phyloP scores from a whole-genome alignment of 2,329 filamentous ascomycete genomes.

The Penicillium sp. region DNA sequence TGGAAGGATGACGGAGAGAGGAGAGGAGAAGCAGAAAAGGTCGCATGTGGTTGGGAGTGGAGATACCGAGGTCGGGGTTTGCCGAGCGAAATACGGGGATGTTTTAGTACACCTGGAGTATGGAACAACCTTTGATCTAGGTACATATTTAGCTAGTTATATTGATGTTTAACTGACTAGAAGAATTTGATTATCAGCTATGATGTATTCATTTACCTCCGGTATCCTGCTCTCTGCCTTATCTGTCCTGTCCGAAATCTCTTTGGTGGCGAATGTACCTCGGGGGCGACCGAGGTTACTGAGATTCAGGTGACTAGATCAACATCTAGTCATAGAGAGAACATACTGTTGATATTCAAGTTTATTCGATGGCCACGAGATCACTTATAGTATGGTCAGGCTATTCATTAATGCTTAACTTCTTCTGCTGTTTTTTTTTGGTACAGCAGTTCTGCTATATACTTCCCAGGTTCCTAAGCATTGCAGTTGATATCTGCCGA shows the following conservation, averaged over 20 bases:
- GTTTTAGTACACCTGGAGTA: too few relatives aligned
- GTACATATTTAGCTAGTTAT: too few relatives aligned
- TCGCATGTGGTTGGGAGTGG: slow-evolving; percentile 27
- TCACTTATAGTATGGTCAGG: too few relatives aligned
- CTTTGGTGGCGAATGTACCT: slow-evolving; percentile 20
- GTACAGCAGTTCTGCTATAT: too few relatives aligned
- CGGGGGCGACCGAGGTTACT: slow-evolving; percentile 2
- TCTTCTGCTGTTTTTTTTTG: too few relatives aligned
- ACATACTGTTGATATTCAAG: too few relatives aligned
- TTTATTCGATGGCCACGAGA: too few relatives aligned
- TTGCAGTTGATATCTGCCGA: too few relatives aligned
- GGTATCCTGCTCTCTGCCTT: background rate
- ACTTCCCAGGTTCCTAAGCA: too few relatives aligned
- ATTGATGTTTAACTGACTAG: background rate
- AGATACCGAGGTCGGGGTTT: slow-evolving; percentile 30
- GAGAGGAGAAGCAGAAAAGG: slow-evolving; percentile 17
- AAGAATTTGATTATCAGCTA: background rate
- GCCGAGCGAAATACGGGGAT: slow-evolving; percentile 14
- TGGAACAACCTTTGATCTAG: too few relatives aligned
- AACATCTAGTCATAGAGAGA: background rate
- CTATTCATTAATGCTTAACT: too few relatives aligned
- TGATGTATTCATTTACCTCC: background rate
- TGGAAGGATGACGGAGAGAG: slow-evolving; percentile 12
- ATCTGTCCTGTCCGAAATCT: slow-evolving; percentile 10
- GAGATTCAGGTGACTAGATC: background rate